Conservation (phyloP, 768 basidiomycete genomes). For the Suillus spraguei region DNA sequence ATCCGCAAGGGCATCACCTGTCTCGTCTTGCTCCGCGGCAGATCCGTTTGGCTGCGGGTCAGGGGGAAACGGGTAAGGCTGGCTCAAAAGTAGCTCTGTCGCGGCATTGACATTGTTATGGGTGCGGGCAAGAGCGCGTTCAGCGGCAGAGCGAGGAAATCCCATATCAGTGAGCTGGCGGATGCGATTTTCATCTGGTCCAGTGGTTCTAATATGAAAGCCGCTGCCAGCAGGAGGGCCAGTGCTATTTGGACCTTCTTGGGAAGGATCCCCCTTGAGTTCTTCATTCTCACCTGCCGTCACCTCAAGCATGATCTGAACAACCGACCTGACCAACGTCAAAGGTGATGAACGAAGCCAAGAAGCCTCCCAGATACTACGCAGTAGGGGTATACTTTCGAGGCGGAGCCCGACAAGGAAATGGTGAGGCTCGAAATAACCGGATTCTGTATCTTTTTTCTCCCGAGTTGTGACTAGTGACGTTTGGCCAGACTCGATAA, state of each 20-base stretch:
- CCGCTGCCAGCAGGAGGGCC: slow-evolving; percentile 35
- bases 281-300: slow-evolving; percentile 84
- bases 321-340: slow-evolving; percentile 71
- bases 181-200: slow-evolving; percentile 77
- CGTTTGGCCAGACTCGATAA: slow-evolving; percentile 88
- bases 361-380: slow-evolving; percentile 74
- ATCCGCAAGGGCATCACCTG: slow-evolving; percentile 32
- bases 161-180: slow-evolving; percentile 95
- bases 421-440: slow-evolving; percentile 84
- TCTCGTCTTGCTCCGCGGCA: slow-evolving; percentile 24
- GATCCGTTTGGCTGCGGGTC: slow-evolving; percentile 49
- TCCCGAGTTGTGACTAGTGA: slow-evolving; percentile 69
- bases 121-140: slow-evolving; percentile 79
- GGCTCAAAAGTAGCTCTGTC: slow-evolving; percentile 81
- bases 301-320: slow-evolving; percentile 79
- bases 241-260: slow-evolving; percentile 35
- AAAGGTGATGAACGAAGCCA: slow-evolving; percentile 84
- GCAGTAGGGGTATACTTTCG: slow-evolving; percentile 65
- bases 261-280: slow-evolving; percentile 46
- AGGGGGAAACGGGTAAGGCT: slow-evolving; percentile 76
- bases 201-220: slow-evolving; percentile 39
- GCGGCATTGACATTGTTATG: slow-evolving; percentile 90
- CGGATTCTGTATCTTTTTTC: slow-evolving; percentile 74
- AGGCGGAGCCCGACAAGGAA: slow-evolving; percentile 84
- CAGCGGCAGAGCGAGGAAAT: slow-evolving; percentile 86